These are phyloP conservation scores for Capsella rubella DNA, from an alignment of 441 rosid genomes.

Conservation along the genomic window DNA sequence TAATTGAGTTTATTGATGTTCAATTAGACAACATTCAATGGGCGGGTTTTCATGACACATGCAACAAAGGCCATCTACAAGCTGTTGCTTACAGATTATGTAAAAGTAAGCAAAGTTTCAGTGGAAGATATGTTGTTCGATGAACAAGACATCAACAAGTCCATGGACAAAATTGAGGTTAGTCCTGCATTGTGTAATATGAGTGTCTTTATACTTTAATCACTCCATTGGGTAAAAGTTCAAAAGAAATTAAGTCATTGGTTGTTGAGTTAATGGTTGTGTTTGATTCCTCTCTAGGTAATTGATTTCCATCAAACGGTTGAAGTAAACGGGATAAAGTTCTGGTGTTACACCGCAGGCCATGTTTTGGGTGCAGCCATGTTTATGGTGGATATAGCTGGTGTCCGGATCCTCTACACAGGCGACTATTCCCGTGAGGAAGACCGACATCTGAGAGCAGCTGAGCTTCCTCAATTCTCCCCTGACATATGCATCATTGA, in stretches of 20 bases:
- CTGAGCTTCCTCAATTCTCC: conserved; percentile 95
- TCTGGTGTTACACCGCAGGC: conserved; percentile 98
- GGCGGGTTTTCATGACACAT: conserved; percentile 93
- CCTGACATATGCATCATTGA: conserved; percentile 94
- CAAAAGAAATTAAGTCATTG: neutral
- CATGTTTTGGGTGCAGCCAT: conserved; percentile 98
- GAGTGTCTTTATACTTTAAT: neutral
- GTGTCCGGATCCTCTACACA: conserved; percentile 87
- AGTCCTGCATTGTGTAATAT: conserved; percentile 12
- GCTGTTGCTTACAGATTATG: conserved; percentile 82
- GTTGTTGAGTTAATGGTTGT: neutral
- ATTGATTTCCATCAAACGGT: conserved; percentile 93
- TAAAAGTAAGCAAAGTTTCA: conserved; percentile 92
- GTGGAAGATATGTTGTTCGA: conserved; percentile 93
- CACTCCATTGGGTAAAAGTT: neutral
- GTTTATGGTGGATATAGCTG: conserved; percentile 97
- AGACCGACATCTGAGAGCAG: conserved; percentile 92
- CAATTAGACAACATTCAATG: conserved; percentile 89
- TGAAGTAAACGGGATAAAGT: conserved; percentile 88
- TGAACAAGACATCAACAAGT: conserved; percentile 82
- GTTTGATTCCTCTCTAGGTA: conserved; percentile 55
- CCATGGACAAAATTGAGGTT: conserved; percentile 96
- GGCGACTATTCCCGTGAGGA: conserved; percentile 97
- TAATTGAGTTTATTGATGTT: conserved; percentile 27
- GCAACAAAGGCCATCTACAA: conserved; percentile 93